Evolutionary conservation across 306 rosid genomes (phyloP).

Genomic region (Parietaria judaica): DNA sequence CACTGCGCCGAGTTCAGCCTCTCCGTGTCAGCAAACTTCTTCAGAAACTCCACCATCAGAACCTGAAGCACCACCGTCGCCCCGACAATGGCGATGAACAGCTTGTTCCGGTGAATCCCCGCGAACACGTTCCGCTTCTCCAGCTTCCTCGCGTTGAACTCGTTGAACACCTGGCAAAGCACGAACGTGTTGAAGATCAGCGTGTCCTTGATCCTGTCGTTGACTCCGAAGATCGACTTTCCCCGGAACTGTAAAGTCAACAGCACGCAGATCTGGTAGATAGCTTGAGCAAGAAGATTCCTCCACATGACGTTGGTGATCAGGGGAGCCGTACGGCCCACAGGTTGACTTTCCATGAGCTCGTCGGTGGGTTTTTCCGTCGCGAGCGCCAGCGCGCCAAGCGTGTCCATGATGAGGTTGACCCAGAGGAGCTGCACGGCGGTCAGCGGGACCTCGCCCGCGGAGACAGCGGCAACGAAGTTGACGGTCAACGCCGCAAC

Average conservation of each 20-base stretch:
- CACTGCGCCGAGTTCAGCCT: conserved; percentile 30
- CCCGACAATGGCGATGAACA: conserved; percentile 26
- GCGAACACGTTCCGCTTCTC: conserved; percentile 33
- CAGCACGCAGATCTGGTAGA: conserved; percentile 23
- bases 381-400: conserved; percentile 33
- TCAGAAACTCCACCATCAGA: conserved; percentile 32
- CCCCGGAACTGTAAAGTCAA: conserved; percentile 23
- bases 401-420: conserved; percentile 29
- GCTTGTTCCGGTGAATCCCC: conserved; percentile 27
- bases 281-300: conserved; percentile 25
- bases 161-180: conserved; percentile 34
- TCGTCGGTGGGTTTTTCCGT: conserved; percentile 27
- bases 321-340: conserved; percentile 27
- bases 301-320: conserved; percentile 41
- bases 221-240: conserved; percentile 16
- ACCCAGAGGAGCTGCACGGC: conserved; percentile 31
- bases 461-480: conserved; percentile 29
- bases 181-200: conserved; percentile 32
- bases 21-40: conserved; percentile 27
- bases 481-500: conserved; percentile 26
- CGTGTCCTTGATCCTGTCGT: conserved; percentile 25
- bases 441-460: conserved; percentile 25
- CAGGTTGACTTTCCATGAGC: conserved; percentile 22
- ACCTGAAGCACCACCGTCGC: conserved; percentile 26
- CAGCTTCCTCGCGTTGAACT: conserved; percentile 32